A percentile compares a stretch with the other conserved stretches of the same genome.
phyloP scores from a whole-genome alignment of 371 early-diverging fungal genomes.

The Capniomyces stellatus region DNA sequence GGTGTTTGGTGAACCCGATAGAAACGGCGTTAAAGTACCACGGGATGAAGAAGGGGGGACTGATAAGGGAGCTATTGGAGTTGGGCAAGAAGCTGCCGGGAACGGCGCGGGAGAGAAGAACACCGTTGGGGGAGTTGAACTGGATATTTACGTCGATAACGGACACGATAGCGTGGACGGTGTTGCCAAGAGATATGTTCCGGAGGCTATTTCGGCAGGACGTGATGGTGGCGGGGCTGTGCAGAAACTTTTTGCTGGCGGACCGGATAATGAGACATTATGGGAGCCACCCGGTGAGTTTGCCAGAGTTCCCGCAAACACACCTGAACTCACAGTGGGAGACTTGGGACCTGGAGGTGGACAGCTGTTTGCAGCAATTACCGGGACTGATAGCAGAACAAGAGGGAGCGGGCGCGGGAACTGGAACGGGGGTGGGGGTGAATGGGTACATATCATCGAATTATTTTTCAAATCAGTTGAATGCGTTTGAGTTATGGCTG shows the following conservation, averaged over 20 bases:
- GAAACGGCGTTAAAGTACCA: slow-evolving; percentile 87
- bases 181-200: slow-evolving; percentile 74
- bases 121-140: slow-evolving; percentile 89
- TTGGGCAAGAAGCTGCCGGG: slow-evolving; percentile 83
- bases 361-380: slow-evolving; percentile 79
- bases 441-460: slow-evolving; percentile 52
- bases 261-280: slow-evolving; percentile 87
- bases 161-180: slow-evolving; percentile 97
- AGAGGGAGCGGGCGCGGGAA: slow-evolving; percentile 11
- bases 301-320: slow-evolving; percentile 67
- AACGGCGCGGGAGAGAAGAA: slow-evolving; percentile 68
- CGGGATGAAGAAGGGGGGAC: slow-evolving; percentile 61
- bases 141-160: slow-evolving; percentile 98
- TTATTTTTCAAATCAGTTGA: slow-evolving; percentile 88
- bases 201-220: slow-evolving; percentile 87
- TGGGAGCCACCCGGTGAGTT: slow-evolving; percentile 76
- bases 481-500: slow-evolving; percentile 94
- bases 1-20: slow-evolving; percentile 90
- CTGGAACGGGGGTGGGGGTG: slow-evolving; percentile 2
- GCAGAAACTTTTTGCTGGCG: slow-evolving; percentile 87
- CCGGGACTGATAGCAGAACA: slow-evolving; percentile 50
- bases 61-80: slow-evolving; percentile 35
- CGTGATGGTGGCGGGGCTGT: slow-evolving; percentile 85
- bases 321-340: slow-evolving; percentile 94
- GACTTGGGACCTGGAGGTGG: slow-evolving; percentile 88